Evolutionary conservation across 208 protist genomes (phyloP), one percentile per base, ranked within the genome.

Genomic region (Wallacemonas collosoma): DNA sequence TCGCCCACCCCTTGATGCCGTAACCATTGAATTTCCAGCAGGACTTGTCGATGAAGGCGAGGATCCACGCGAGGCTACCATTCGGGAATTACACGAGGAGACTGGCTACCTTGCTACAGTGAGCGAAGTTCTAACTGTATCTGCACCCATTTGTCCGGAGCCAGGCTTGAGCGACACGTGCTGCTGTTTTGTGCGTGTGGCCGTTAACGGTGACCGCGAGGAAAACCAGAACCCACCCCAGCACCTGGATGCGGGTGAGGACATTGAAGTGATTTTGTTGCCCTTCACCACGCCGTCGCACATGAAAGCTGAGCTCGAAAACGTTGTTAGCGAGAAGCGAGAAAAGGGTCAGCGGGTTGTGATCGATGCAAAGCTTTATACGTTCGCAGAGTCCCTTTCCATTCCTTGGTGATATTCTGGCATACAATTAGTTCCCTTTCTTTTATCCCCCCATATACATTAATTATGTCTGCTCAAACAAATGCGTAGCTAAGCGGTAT

Each of bases 1-100:
- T 77, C 83, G 93, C 35, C 88, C 89, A 6, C 88, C 93, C 2
- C 26, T 97, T 17, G 88, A 93, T 77, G 73, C 77, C 6, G 43
- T 92, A 2, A 77, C 75, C 9, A 45, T 94, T 14, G 90, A 97
- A 55, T 95, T 97, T 80, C 93, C 93, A 14, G 87, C 90, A 14
- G 93, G 93, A 2, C 79, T 97, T 57, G 73, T 97, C 15, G 88
- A 97, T 48, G 73, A 58, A 1, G 76, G 71, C 11, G 93, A 97
- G 75, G 77, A 70, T 66, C 67, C 81, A 9, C 74, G 65, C 2
- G 47, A 63, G 15, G 86, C 89, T n/a, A 89, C 89, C 2, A 73
- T 97, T 47, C 85, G 93, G 14, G 90, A 95, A 68, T 64, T 97
- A 47, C 75, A 86, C 35, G 90, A 97, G 71, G 90, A 97, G 77